Percentiles rank a stretch among this genome's conserved stretches.
Conservation (phyloP, 768 basidiomycete genomes). For the Podaxis sp. region DNA sequence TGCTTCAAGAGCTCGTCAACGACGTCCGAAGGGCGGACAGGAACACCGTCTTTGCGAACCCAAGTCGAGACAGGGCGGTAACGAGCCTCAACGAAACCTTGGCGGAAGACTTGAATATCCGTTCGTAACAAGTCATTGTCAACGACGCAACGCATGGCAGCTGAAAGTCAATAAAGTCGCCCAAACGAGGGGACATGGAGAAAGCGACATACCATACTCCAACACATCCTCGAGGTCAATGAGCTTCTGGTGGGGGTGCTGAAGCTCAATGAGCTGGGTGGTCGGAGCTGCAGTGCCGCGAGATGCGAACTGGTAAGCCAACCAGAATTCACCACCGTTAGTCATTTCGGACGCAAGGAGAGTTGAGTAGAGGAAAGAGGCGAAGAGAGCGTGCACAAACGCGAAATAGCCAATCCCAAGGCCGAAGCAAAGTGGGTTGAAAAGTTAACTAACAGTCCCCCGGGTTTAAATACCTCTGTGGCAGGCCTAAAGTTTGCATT, state of each 20-base stretch:
- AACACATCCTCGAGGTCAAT: slow-evolving; percentile 49
- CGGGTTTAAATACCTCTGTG: background rate
- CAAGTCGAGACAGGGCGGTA: slow-evolving; percentile 43
- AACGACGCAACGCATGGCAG: slow-evolving; percentile 1
- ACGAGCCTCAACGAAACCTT: slow-evolving; percentile 47
- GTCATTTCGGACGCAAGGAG: slow-evolving; percentile 7
- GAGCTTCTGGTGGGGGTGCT: slow-evolving; percentile 39
- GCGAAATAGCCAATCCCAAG: background rate
- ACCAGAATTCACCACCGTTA: slow-evolving; percentile 38
- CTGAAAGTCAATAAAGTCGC: slow-evolving; percentile 20
- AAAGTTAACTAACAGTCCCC: background rate
- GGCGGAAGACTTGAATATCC: slow-evolving; percentile 33
- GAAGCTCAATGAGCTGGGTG: slow-evolving; percentile 48
- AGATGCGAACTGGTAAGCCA: slow-evolving; percentile 48
- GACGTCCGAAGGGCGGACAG: slow-evolving; percentile 32
- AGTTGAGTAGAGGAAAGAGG: background rate
- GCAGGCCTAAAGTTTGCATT: background rate
- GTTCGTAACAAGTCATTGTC: background rate
- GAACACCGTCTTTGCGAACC: slow-evolving; percentile 39
- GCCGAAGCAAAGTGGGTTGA: slow-evolving; percentile 1
- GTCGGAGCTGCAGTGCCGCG: slow-evolving; percentile 40
- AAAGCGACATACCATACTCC: slow-evolving; percentile 34
- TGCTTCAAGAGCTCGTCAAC: slow-evolving; percentile 37
- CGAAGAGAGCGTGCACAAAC: background rate
- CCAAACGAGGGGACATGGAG: slow-evolving; percentile 2